phyloP scores from a whole-genome alignment of 2,329 filamentous ascomycete species.

The Ceratocystis cubensis region DNA sequence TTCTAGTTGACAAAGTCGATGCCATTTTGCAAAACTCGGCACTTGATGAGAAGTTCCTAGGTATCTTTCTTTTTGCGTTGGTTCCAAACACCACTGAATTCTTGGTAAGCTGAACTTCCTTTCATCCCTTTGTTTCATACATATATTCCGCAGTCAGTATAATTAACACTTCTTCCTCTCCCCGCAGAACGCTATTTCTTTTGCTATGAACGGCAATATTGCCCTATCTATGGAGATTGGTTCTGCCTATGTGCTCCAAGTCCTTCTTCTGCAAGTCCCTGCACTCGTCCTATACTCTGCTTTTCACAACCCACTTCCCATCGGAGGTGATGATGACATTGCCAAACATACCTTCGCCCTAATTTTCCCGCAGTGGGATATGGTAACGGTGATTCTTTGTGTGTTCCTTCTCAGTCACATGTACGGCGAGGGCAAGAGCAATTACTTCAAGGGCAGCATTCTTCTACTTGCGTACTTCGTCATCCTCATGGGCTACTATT shows the following conservation, averaged over 20 bases:
- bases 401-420: constrained; percentile 96
- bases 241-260: constrained; percentile 90
- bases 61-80: constrained; percentile 89
- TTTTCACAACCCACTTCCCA: constrained; percentile 42
- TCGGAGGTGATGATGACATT: constrained; percentile 30
- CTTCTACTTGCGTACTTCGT: constrained; percentile 86
- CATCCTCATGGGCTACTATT: constrained; percentile 82
- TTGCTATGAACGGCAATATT: constrained; percentile 99
- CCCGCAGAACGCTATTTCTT: constrained; percentile 81
- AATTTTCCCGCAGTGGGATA: constrained; percentile 97
- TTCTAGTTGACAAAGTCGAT: constrained; percentile 91
- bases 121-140: constrained; percentile 15
- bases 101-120: constrained; percentile 46
- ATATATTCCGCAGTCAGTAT: constrained; percentile 8
- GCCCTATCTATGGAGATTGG: constrained; percentile 98
- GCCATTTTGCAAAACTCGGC: constrained; percentile 83
- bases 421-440: constrained; percentile 97
- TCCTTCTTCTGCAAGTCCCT: constrained; percentile 87
- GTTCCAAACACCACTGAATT: constrained; percentile 99
- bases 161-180: constrained; percentile 19
- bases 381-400: constrained; percentile 91
- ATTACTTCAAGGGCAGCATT: constrained; percentile 98
- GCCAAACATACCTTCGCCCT: constrained; percentile 62
- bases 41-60: constrained; percentile 94
- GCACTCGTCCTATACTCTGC: constrained; percentile 86